phyloP scores from a whole-genome alignment of 176 grass and related monocot genomes.

The Carex cristatella region DNA sequence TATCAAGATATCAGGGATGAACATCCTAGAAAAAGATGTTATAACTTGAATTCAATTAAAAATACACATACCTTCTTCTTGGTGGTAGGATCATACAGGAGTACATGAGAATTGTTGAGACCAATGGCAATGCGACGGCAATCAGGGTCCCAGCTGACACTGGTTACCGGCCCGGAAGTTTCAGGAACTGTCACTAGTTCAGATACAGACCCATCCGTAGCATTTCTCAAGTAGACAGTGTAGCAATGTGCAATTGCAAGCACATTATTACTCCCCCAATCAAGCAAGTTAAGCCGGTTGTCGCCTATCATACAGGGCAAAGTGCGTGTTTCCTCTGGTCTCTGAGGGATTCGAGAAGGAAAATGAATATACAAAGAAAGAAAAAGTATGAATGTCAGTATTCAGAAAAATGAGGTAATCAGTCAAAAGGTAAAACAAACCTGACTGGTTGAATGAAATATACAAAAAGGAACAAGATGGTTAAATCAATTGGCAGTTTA shows the following conservation, averaged over 20 bases:
- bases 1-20: background rate
- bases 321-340: background rate
- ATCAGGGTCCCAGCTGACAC: conserved; percentile 7
- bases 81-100: conserved; percentile 36
- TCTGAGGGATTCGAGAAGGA: conserved; percentile 9
- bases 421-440: background rate
- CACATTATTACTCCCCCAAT: conserved; percentile 14
- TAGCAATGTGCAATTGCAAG: background rate
- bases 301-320: background rate
- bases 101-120: conserved; percentile 41
- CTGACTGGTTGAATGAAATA: background rate
- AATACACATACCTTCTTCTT: conserved; percentile 27
- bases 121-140: conserved; percentile 35
- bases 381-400: background rate
- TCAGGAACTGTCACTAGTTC: background rate
- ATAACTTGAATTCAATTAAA: background rate
- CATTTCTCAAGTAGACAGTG: background rate
- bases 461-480: background rate
- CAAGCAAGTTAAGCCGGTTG: background rate
- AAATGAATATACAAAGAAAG: conserved; percentile 27
- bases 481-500: conserved; percentile 17
- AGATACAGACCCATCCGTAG: background rate
- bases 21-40: background rate
- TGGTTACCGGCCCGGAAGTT: background rate
- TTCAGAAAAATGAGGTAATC: background rate